Percentiles rank a stretch among this genome's conserved stretches.
Conservation (phyloP, 2,329 filamentous ascomycete genomes). For the Phyllosticta citriasiana region DNA sequence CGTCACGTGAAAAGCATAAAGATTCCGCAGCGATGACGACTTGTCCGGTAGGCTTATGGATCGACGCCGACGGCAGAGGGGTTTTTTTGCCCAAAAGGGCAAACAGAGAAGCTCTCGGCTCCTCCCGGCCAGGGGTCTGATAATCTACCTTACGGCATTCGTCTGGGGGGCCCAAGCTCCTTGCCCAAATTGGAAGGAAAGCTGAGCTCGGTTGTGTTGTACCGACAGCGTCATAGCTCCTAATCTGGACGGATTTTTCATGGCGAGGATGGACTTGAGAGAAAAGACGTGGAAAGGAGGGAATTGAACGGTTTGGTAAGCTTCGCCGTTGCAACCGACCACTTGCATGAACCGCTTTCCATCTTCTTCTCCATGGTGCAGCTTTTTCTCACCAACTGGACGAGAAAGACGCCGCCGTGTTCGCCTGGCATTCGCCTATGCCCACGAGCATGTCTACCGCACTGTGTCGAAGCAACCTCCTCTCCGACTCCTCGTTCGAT, state of each 20-base stretch:
- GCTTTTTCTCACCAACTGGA: no score
- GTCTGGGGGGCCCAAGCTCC: background rate
- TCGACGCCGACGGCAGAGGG: background rate
- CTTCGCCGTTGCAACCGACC: no score
- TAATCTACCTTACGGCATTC: background rate
- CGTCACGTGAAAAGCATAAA: background rate
- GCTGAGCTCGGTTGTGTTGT: no score
- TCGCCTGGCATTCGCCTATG: no score
- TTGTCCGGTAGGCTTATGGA: background rate
- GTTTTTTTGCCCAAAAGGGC: background rate
- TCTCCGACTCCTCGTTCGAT: no score
- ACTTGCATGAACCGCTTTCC: no score
- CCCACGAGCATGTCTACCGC: no score
- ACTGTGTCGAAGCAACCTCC: no score
- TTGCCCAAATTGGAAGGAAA: background rate
- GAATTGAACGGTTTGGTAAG: no score
- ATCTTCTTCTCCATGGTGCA: no score
- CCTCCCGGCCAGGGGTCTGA: background rate
- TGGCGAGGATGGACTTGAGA: background rate
- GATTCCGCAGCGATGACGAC: background rate
- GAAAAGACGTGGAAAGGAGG: no score
- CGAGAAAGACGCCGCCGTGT: no score
- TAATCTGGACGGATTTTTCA: background rate
- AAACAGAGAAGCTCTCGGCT: background rate
- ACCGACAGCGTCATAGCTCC: background rate